Evolutionary conservation across 768 basidiomycete species (phyloP), one percentile per base, ranked within the genome.

Genomic region (Mycena capillaripes): DNA sequence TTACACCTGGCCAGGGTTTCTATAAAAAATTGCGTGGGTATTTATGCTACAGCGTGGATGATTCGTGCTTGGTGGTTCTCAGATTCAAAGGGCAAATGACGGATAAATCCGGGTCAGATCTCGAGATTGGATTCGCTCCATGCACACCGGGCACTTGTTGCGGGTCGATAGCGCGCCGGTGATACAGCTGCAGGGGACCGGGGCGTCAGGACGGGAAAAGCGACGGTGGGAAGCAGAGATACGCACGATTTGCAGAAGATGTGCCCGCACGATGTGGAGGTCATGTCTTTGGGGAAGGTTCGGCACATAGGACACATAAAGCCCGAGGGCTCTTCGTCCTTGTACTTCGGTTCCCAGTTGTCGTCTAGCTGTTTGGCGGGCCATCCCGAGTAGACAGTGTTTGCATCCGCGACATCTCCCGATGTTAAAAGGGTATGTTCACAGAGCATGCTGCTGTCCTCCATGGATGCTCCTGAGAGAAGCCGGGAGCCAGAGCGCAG

Each of bases 401-500:
- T 84, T 2, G 79, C 72, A 71, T 87, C 85, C 3, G 86, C 86
- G 50, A 86, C 81, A 59, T 88, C 86, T 3, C 86, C 86, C 2
- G 86, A 87, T 1, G 86, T 83, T 29, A 87, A 76, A 6, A 88
- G 81, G 2, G 86, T 86, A 69, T 88, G 87, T 76, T 88, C 87
- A 73, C 80, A 83, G 9, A 88, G 85, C 84, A 87, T 85, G 72
- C 84, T 85, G 76, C 79, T 80, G 68, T 84, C 82, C 76, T 88
- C 87, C 87, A 88, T 88, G 14, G 86, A 85, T 14, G 87, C 87
- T 9, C 87, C 87, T 9, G 86, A 86, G 30, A 88, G 82, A 7
- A 88, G 78, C 27, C 87, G 81, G 11, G 86, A 86, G 36, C 87
- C 87, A 10, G 84, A 79, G 25, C 87, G 84, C 80, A 88, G 77